Base-by-base conservation (phyloP, 371 early-diverging fungal genomes). In the Ordospora pajunii region DNA sequence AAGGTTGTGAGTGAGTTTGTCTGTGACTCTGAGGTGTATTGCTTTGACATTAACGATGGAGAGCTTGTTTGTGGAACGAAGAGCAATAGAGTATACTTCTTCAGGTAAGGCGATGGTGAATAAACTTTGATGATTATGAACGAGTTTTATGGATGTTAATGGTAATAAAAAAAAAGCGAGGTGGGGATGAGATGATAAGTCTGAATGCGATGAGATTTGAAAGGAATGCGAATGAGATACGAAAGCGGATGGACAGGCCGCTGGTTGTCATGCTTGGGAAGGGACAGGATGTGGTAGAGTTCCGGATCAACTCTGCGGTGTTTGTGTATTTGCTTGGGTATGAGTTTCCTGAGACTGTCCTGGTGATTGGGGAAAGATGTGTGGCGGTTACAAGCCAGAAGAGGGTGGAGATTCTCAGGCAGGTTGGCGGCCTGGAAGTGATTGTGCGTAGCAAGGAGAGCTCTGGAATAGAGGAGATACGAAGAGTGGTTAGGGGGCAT, bases 11-110 rank as follows among this genome's bases (percentile, higher is more conserved):
- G 82, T 53, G 80, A 79, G 50, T 77, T 85, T 50, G 80, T 85
- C 2, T 81, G 82, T 78, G 80, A 81, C 17, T 83, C 83, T 73
- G 82, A 85, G 50, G 77, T 85, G 22, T 85, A 82, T 76, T 80
- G 79, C 48, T 65, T 85, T 43, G 82, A 81, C 67, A 76, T 80
- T 52, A 78, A 80, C n/a, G 58, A 70, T 14, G 71, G 70, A 64
- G 58, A 40, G 8, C 44, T 85, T 32, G 80, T 83, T 40, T 76
- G 80, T 68, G 85, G 83, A 25, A 71, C 76, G 19, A 85, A 79
- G 70, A 75, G 78, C 50, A 79, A 54, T 25, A 80, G 75, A 50
- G 78, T 85, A 23, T 83, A 85, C 54, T 85, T 85, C 66, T 85
- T 76, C 51, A 80, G 66, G 27, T 73, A 73, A 70, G 25, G 7